A percentile compares a stretch with the other conserved stretches of the same genome.
Conservation (phyloP, 331 rosid genomes). For the Erythrophleum ivorense region DNA sequence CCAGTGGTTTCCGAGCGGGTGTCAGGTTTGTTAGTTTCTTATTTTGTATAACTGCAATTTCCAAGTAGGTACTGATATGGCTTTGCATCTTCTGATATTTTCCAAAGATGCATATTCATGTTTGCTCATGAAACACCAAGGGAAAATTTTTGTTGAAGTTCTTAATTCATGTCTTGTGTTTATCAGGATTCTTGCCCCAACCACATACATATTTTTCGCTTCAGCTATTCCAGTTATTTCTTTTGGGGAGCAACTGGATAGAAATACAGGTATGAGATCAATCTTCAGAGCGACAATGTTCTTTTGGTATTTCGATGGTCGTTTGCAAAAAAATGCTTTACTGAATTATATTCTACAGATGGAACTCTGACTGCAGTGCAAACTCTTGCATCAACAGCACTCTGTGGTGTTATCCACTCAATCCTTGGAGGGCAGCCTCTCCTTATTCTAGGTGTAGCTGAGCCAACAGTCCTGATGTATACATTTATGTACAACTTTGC, state of each 20-base stretch:
- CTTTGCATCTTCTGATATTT: constrained; percentile 32
- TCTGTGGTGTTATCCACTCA: constrained; percentile 91
- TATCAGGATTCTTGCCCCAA: constrained; percentile 95
- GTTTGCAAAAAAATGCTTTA: constrained; percentile 45
- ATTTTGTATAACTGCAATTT: background rate
- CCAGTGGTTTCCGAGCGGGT: constrained; percentile 80
- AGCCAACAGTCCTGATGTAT: constrained; percentile 97
- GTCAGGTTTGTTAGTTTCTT: constrained; percentile 64
- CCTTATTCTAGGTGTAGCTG: constrained; percentile 97
- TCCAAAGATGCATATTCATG: constrained; percentile 15
- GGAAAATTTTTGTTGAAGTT: constrained; percentile 29
- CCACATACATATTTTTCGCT: constrained; percentile 97
- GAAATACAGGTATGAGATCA: constrained; percentile 65
- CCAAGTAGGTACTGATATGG: background rate
- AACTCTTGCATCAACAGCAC: constrained; percentile 95
- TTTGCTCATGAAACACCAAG: constrained; percentile 24
- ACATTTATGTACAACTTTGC: constrained; percentile 93
- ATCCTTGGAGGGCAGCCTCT: constrained; percentile 95
- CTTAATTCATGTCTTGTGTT: constrained; percentile 40
- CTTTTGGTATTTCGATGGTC: constrained; percentile 35
- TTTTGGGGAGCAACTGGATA: constrained; percentile 96
- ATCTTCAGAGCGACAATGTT: constrained; percentile 33
- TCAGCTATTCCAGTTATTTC: constrained; percentile 98
- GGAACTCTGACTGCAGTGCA: constrained; percentile 98
- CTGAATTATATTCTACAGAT: constrained; percentile 57